Conservation (phyloP, 2,329 filamentous ascomycete genomes). For the Alternaria ventricosa region DNA sequence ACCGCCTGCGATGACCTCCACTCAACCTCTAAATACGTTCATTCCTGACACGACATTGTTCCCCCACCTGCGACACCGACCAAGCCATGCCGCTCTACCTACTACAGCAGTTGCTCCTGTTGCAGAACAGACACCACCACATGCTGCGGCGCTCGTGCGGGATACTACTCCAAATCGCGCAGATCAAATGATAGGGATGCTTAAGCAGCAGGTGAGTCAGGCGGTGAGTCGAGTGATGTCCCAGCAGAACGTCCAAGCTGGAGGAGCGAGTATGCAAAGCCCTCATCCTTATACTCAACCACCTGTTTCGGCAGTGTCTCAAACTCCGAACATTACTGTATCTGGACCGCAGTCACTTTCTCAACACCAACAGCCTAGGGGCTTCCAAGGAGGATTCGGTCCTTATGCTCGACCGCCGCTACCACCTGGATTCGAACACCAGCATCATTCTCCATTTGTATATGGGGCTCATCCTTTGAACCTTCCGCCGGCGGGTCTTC, state of each 20-base stretch:
- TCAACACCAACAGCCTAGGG: background rate
- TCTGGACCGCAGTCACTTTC: background rate
- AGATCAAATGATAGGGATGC: conserved; percentile 5
- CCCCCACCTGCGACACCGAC: background rate
- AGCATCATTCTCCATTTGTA: background rate
- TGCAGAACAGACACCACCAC: background rate
- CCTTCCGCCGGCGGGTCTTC: background rate
- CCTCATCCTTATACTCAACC: background rate
- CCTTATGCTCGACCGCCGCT: background rate
- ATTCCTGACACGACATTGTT: background rate
- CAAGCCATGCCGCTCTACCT: background rate
- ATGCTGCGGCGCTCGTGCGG: conserved; percentile 17
- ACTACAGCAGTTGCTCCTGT: background rate
- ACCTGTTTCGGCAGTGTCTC: background rate
- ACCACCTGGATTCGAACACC: background rate
- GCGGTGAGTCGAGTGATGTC: background rate
- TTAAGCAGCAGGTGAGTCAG: conserved; percentile 10
- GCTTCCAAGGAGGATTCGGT: background rate
- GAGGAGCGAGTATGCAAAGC: background rate
- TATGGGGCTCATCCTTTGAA: background rate
- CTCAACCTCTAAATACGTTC: background rate
- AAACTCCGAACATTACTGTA: background rate
- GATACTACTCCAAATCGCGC: conserved; percentile 14
- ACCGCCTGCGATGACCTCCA: background rate
- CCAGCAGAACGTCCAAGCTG: background rate